Evolutionary conservation across 2,329 filamentous ascomycete genomes (phyloP).

Genomic region (Zelopaecilomyces penicillatus): DNA sequence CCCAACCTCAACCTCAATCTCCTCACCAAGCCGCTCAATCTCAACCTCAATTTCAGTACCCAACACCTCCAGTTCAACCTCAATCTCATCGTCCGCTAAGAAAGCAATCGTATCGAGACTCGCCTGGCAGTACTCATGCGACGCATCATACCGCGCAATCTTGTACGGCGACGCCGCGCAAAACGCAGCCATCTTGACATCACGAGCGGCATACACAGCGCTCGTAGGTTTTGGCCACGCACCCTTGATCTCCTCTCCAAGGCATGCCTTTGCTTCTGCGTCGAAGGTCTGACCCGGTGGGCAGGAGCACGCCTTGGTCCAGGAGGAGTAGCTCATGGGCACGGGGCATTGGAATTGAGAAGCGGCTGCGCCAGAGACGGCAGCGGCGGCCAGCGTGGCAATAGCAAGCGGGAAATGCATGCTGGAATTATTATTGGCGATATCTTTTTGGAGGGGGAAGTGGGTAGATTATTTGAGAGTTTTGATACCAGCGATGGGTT

Average conservation of each 20-base stretch:
- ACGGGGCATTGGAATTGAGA: conserved; percentile 24
- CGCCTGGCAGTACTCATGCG: conserved; percentile 29
- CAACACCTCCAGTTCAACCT: conserved; percentile 15
- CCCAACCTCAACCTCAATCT: conserved; percentile 17
- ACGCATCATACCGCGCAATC: conserved; percentile 25
- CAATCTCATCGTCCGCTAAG: conserved; percentile 22
- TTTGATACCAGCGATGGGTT: neutral
- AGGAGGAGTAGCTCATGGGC: conserved; percentile 28
- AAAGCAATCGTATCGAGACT: conserved; percentile 25
- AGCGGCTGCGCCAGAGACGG: conserved; percentile 14
- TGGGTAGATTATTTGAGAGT: neutral
- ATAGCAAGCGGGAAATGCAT: conserved; percentile 25
- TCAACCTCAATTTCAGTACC: conserved; percentile 18
- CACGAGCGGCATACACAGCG: conserved; percentile 16
- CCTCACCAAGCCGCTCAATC: conserved; percentile 12
- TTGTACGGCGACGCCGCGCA: conserved; percentile 27
- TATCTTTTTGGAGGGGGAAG: neutral
- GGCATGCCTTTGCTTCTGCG: conserved; percentile 17
- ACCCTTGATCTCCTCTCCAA: conserved; percentile 18
- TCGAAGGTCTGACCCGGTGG: conserved; percentile 33
- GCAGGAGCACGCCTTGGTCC: conserved; percentile 35
- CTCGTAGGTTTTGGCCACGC: conserved; percentile 25
- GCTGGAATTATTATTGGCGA: conserved; percentile 5
- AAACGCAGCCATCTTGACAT: conserved; percentile 22
- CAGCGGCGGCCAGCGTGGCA: conserved; percentile 16